Evolutionary conservation across 1,284 basidiomycete species (phyloP), one percentile per base, ranked within the genome.

Genomic region (Melampsora americana): DNA sequence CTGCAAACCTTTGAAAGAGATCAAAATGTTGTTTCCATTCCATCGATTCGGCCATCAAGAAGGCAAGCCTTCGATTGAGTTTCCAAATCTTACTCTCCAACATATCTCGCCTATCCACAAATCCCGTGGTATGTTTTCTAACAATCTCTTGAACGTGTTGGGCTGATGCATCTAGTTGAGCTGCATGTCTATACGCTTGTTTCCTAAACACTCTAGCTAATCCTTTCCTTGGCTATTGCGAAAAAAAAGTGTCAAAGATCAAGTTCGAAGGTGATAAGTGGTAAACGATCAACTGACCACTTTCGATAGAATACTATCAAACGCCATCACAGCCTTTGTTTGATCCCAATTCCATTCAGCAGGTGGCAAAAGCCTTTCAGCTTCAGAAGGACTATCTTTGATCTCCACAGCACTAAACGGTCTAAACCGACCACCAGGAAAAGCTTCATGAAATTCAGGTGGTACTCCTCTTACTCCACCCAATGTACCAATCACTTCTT

Each of bases 361-460:
- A n/a, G 73, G 73, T 20, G 73, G 66, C 5, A 75, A 60, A 18
- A 75, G 60, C 44, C 66, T 56, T 35, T 75, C 73, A 60, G 73
- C 73, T 39, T 75, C 73, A 11, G 73, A 68, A n/a, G 59, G 65
- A 26, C 61, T 64, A 18, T 53, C 56, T 61, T 68, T 67, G 32
- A 75, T 68, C 46, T 75, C 73, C 12, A 75, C 73, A 18, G 66
- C 65, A 79, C 79, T 81, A 53, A 85, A 82, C 20, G 85, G 84
- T 6, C 84, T 80, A 81, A 86, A 85, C 59, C 82, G 80, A 42
- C 93, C 93, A 1, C 90, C 91, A 3, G 95, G 93, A 85, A 95
- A 97, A 2, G 95, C 92, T 81, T 96, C 92, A 81, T 94, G 93
- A 85, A 95, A 92, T 83, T 97, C 95, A 78, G 82, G 79, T 1